Conservation (phyloP, 202 grass and related monocot species). For the Zizania palustris region DNA sequence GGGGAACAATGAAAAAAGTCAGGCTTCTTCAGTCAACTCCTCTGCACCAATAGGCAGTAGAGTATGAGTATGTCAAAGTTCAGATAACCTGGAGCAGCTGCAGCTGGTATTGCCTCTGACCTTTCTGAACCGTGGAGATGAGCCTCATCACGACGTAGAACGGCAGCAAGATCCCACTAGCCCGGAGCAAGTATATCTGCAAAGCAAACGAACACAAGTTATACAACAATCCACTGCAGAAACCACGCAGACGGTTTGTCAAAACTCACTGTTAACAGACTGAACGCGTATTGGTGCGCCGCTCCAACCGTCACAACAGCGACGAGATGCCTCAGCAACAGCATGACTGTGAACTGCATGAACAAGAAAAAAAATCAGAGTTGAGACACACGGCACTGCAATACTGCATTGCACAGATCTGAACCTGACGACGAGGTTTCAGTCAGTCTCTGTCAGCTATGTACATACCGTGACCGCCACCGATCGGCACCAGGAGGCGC, state of each 20-base stretch:
- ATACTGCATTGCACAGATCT: neutral
- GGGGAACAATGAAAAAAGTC: slow-evolving; percentile 15
- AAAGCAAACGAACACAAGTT: neutral
- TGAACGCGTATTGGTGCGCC: slow-evolving; percentile 57
- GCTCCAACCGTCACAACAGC: slow-evolving; percentile 51
- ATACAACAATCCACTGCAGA: no score
- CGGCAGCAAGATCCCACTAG: slow-evolving; percentile 82
- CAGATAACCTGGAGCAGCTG: slow-evolving; percentile 61
- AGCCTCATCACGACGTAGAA: slow-evolving; percentile 79
- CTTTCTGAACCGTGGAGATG: slow-evolving; percentile 77
- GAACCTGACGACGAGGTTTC: slow-evolving; percentile 7
- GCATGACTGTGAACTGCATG: slow-evolving; percentile 63
- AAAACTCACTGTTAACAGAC: slow-evolving; percentile 64
- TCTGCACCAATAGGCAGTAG: neutral
- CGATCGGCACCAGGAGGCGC: slow-evolving; percentile 58
- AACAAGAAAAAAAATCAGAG: neutral
- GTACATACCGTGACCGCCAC: slow-evolving; percentile 57
- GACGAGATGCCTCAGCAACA: slow-evolving; percentile 74
- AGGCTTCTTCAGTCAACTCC: slow-evolving; percentile 7
- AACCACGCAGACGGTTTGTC: neutral
- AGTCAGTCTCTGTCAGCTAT: neutral
- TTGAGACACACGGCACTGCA: neutral
- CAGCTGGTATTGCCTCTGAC: slow-evolving; percentile 58
- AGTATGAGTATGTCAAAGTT: neutral
- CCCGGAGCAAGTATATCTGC: slow-evolving; percentile 74